Conservation (phyloP, 2,329 filamentous ascomycete species). For the Talaromyces funiculosus region DNA sequence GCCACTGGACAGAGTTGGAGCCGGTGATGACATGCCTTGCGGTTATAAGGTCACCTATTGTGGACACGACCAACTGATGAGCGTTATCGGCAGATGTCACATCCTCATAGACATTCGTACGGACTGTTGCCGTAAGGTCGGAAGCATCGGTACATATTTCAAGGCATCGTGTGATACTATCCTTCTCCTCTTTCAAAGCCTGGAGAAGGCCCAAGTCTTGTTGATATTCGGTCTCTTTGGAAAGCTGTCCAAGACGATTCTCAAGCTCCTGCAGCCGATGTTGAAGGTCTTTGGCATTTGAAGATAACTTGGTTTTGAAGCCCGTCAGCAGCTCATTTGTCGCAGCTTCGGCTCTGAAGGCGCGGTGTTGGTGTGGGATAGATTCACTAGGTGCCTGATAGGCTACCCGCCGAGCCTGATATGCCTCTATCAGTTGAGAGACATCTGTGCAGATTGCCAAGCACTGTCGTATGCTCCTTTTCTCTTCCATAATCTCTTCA, state of each 20-base stretch:
- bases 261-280: slow-evolving; percentile 20
- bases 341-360: slow-evolving; percentile 6
- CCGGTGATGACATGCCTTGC: slow-evolving; percentile 28
- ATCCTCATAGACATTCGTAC: slow-evolving; percentile 27
- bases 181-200: slow-evolving; percentile 24
- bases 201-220: slow-evolving; percentile 16
- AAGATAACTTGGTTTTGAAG: slow-evolving; percentile 20
- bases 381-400: not conserved
- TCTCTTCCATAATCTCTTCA: slow-evolving; percentile 28
- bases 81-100: slow-evolving; percentile 23
- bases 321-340: slow-evolving; percentile 9
- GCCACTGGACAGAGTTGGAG: slow-evolving; percentile 29
- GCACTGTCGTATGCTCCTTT: slow-evolving; percentile 31
- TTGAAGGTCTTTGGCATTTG: slow-evolving; percentile 20
- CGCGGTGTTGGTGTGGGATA: not conserved
- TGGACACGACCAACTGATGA: slow-evolving; percentile 28
- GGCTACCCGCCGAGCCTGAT: slow-evolving; percentile 16
- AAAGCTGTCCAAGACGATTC: slow-evolving; percentile 16
- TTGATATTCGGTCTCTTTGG: slow-evolving; percentile 5
- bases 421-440: slow-evolving; percentile 27
- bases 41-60: slow-evolving; percentile 28
- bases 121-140: slow-evolving; percentile 20
- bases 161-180: slow-evolving; percentile 24
- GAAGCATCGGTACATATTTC: slow-evolving; percentile 25
- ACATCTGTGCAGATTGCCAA: slow-evolving; percentile 30